Conservation (phyloP, 139 green algal species). For the Helicosporidium sp. region DNA sequence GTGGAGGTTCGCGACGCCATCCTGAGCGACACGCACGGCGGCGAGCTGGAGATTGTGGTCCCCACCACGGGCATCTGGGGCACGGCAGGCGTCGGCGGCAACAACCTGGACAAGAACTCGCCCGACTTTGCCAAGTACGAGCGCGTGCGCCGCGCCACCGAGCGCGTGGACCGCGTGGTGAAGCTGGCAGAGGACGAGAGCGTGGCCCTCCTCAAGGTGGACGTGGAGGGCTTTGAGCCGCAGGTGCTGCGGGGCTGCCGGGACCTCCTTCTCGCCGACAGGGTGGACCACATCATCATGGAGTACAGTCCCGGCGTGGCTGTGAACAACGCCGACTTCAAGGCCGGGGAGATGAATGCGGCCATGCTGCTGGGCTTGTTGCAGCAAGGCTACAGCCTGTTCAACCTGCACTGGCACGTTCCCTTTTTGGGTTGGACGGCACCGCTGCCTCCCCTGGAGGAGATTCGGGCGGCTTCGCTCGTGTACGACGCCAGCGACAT, state of each 20-base stretch:
- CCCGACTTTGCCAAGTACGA: background rate
- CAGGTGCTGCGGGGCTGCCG: background rate
- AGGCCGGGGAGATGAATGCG: no score
- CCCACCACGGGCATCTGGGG: conserved; percentile 43
- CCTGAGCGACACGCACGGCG: conserved; percentile 10
- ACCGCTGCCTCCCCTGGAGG: no score
- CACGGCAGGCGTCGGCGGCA: conserved; percentile 35
- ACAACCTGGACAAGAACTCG: conserved; percentile 27
- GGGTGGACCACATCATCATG: conserved; percentile 28
- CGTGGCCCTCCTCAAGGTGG: conserved; percentile 31
- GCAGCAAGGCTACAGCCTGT: no score
- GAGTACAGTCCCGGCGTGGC: conserved; percentile 42
- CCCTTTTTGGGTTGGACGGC: no score
- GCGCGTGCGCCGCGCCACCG: background rate
- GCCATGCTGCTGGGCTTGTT: no score
- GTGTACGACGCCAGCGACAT: no score
- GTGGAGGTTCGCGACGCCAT: conserved; percentile 9
- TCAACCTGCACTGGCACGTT: no score
- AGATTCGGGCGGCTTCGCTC: no score
- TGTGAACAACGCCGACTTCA: no score
- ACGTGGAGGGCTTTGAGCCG: conserved; percentile 56
- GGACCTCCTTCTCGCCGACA: conserved; percentile 13
- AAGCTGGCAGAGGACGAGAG: no score
- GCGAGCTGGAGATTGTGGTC: conserved; percentile 22
- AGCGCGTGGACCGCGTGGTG: conserved; percentile 23